Percentiles rank a stretch among this genome's conserved stretches.
These are phyloP conservation scores for Tuber melanosporum DNA, from an alignment of 495 filamentous ascomycete genomes.

Conservation along the genomic window DNA sequence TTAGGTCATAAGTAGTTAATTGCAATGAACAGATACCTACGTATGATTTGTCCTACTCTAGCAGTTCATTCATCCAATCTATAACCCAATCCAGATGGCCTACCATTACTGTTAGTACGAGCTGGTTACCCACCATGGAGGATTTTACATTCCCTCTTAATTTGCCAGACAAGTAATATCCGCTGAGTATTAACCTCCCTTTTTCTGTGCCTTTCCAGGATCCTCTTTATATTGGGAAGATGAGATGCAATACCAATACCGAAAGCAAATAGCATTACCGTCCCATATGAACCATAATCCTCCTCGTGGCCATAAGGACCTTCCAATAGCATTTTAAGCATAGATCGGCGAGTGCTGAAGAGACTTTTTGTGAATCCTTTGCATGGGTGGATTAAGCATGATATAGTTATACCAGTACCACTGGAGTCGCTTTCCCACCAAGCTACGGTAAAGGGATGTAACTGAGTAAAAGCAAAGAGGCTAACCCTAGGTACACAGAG, in stretches of 20 bases:
- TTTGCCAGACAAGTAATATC: constrained; percentile 43
- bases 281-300: constrained; percentile 42
- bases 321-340: constrained; percentile 41
- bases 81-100: constrained; percentile 28
- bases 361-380: constrained; percentile 42
- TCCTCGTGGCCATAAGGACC: constrained; percentile 42
- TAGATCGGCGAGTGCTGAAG: too few species aligned
- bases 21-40: constrained; percentile 10
- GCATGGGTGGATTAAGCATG: constrained; percentile 40
- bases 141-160: constrained; percentile 37
- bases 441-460: constrained; percentile 42
- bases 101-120: constrained; percentile 12
- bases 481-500: constrained; percentile 37
- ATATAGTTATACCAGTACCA: constrained; percentile 27
- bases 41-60: constrained; percentile 26
- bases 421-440: constrained; percentile 42
- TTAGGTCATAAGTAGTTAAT: constrained; percentile 7
- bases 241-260: constrained; percentile 45
- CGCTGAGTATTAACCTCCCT: constrained; percentile 39
- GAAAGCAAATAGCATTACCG: constrained; percentile 43
- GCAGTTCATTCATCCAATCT: constrained; percentile 36
- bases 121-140: constrained; percentile 8
- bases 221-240: constrained; percentile 44
- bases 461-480: constrained; percentile 38
- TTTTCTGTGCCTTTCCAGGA: constrained; percentile 41